phyloP scores from a whole-genome alignment of 768 basidiomycete genomes.

The Serendipita sp. region DNA sequence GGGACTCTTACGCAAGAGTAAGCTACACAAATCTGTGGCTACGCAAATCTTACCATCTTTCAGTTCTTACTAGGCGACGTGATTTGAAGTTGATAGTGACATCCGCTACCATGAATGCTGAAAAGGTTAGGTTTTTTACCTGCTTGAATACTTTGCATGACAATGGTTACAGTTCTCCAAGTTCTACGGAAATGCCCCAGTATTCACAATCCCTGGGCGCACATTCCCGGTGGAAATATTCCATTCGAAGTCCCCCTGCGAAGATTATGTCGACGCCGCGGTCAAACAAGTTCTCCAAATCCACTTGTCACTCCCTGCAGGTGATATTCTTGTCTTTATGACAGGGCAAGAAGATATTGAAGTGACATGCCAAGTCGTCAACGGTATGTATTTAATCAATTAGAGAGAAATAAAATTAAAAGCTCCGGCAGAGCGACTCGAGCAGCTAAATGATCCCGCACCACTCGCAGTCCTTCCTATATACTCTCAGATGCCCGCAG shows the following conservation, averaged over 20 bases:
- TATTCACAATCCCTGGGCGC: slow-evolving; percentile 82
- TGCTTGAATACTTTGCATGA: neutral
- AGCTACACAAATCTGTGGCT: slow-evolving; percentile 15
- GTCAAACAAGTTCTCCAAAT: slow-evolving; percentile 98
- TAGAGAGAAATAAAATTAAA: neutral
- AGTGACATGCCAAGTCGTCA: slow-evolving; percentile 83
- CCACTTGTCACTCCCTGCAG: slow-evolving; percentile 78
- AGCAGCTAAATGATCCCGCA: slow-evolving; percentile 80
- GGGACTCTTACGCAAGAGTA: slow-evolving; percentile 88
- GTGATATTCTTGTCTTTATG: slow-evolving; percentile 98
- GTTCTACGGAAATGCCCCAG: slow-evolving; percentile 91
- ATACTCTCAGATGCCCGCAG: slow-evolving; percentile 99
- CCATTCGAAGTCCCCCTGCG: slow-evolving; percentile 94
- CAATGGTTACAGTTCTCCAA: slow-evolving; percentile 56
- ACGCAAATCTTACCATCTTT: neutral
- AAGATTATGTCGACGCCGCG: slow-evolving; percentile 95
- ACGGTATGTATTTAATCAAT: slow-evolving; percentile 35
- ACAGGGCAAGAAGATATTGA: slow-evolving; percentile 99
- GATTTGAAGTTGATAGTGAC: slow-evolving; percentile 96
- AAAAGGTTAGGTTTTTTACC: slow-evolving; percentile 48
- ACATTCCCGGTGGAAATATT: slow-evolving; percentile 97
- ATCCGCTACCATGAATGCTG: slow-evolving; percentile 98
- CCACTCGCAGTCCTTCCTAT: slow-evolving; percentile 87
- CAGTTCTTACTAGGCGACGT: slow-evolving; percentile 72
- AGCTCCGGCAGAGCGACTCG: slow-evolving; percentile 56